Evolutionary conservation across 2,329 filamentous ascomycete species (phyloP), one percentile per base, ranked within the genome.

Genomic region (Graphium sp.): DNA sequence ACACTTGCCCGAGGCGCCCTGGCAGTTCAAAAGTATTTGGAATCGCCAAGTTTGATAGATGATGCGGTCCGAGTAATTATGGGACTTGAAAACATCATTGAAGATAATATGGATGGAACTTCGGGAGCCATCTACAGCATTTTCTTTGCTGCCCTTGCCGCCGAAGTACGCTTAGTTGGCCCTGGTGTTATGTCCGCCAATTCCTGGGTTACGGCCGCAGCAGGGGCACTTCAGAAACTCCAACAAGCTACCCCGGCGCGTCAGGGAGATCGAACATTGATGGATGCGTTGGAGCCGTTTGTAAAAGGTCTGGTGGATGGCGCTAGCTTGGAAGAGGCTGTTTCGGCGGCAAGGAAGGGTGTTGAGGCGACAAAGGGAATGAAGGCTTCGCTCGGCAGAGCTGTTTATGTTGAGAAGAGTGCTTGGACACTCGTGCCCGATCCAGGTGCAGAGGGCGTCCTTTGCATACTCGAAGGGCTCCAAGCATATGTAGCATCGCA

Each of bases 321-420:
- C 12, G 56, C 55, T 3, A 58, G 58, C 24, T 61, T 78, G 29
- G 57, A 62, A 4, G 56, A 56, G 7, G 70, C 63, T 2, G 69
- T 75, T 7, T 48, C 55, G 32, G 69, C 68, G 2, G 75, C 74
- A 1, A 53, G 66, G 7, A 48, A 57, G 23, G 74, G 73, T 6
- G 64, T 73, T 5, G 65, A 74, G 42, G 58, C 56, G 6, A 81
- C 75, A 4, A 74, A 64, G 48, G 66, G 55, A 16, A 67, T 80
- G n/a, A n/a, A n/a, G n/a, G n/a, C n/a, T n/a, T n/a, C n/a, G n/a
- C n/a, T n/a, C n/a, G n/a, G n/a, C n/a, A n/a, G n/a, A n/a, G n/a
- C n/a, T n/a, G n/a, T n/a, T n/a, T n/a, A n/a, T n/a, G n/a, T n/a
- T n/a, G n/a, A n/a, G n/a, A n/a, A n/a, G n/a, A n/a, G n/a, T n/a